Evolutionary conservation across 208 protist species (phyloP).

Genomic region (Balamuthia mandrillaris): DNA sequence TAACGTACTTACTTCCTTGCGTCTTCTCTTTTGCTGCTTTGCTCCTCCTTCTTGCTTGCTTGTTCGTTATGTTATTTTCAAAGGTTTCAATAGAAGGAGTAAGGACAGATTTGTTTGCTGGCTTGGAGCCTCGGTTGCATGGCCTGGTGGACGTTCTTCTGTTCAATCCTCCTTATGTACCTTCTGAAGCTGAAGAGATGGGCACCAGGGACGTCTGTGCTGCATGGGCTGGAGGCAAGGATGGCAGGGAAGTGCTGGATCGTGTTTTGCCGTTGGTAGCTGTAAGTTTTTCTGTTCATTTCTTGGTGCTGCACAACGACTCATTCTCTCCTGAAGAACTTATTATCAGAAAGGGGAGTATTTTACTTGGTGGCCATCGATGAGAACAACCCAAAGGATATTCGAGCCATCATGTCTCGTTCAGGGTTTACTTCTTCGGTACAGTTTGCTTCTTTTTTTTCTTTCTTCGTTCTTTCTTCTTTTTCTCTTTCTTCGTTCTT

Average conservation of each 20-base stretch:
- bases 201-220: conserved; percentile 31
- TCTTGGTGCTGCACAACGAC: neutral
- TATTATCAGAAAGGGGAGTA: conserved; percentile 38
- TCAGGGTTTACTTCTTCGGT: neutral
- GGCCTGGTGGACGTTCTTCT: conserved; percentile 52
- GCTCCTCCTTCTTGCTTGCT: neutral
- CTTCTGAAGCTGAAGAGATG: conserved; percentile 43
- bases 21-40: too few species aligned
- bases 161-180: conserved; percentile 62
- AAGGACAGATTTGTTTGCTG: conserved; percentile 16
- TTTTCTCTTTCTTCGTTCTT: too few species aligned
- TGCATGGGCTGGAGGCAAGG: conserved; percentile 53
- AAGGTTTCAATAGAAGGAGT: conserved; percentile 42
- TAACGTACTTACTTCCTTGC: too few species aligned
- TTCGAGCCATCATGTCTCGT: neutral
- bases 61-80: neutral
- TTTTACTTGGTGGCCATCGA: conserved; percentile 56
- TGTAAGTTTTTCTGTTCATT: neutral
- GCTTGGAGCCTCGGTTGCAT: neutral
- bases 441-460: neutral
- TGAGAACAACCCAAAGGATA: conserved; percentile 53
- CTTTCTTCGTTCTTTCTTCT: neutral
- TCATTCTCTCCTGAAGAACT: neutral
- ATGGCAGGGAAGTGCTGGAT: conserved; percentile 54
- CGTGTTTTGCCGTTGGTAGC: conserved; percentile 46